Conservation (phyloP, 495 filamentous ascomycete species). For the Podospora australis region DNA sequence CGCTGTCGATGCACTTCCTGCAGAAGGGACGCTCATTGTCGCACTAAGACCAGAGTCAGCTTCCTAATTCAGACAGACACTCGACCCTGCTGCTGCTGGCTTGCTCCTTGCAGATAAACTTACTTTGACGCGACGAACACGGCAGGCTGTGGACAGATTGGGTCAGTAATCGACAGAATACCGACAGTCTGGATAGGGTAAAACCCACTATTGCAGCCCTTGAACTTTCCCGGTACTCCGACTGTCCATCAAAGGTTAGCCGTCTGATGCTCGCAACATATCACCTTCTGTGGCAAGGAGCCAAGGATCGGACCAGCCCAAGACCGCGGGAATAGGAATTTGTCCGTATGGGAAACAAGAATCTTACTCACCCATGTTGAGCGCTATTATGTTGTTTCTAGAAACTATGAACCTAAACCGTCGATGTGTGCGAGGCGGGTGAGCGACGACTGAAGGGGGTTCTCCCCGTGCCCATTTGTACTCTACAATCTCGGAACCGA, state of each 20-base stretch:
- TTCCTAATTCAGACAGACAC: too few species aligned
- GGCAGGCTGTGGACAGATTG: constrained; percentile 24
- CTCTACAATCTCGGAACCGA: too few species aligned
- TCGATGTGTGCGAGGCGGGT: too few species aligned
- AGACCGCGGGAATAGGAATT: background rate
- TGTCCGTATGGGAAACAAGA: background rate
- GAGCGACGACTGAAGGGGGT: too few species aligned
- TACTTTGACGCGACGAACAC: constrained; percentile 34
- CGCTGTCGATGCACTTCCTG: constrained; percentile 56
- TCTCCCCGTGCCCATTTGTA: background rate
- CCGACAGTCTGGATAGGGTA: background rate
- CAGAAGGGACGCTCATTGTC: constrained; percentile 58
- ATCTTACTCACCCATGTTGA: background rate
- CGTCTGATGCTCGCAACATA: constrained; percentile 4
- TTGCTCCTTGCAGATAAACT: background rate
- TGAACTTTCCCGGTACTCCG: constrained; percentile 43
- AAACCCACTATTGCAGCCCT: constrained; percentile 35
- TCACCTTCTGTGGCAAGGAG: constrained; percentile 1
- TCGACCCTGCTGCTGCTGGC: too few species aligned
- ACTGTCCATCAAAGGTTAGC: constrained; percentile 15
- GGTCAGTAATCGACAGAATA: background rate
- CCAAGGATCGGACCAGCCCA: background rate
- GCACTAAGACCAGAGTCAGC: constrained; percentile 26
- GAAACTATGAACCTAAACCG: too few species aligned
- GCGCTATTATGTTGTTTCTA: too few species aligned